phyloP scores from a whole-genome alignment of 1,139 yeast genomes.

The Casaregolazyma lundiana region DNA sequence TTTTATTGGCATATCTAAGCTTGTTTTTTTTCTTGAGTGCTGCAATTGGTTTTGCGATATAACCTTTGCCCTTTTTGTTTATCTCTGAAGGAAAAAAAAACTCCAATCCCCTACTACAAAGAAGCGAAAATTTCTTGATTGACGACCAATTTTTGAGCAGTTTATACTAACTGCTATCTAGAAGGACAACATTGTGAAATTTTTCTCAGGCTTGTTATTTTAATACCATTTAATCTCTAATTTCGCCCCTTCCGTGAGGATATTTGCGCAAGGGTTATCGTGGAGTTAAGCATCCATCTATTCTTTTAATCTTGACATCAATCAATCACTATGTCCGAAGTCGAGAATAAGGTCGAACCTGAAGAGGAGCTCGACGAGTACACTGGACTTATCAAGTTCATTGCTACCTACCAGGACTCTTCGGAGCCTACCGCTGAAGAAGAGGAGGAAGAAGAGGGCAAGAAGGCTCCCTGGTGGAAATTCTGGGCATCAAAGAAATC shows the following conservation, averaged over 20 bases:
- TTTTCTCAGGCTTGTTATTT: constrained; percentile 5
- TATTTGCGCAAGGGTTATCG: neutral
- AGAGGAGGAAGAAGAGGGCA: constrained; percentile 23
- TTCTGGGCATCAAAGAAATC: constrained; percentile 20
- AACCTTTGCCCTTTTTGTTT: too few species aligned
- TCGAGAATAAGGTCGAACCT: constrained; percentile 11
- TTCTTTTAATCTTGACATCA: constrained; percentile 1
- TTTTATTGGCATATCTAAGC: neutral
- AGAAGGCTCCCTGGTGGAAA: constrained; percentile 25
- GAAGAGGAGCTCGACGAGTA: constrained; percentile 29
- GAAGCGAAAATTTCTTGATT: too few species aligned
- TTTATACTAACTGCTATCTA: neutral
- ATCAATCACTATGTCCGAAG: constrained; percentile 11
- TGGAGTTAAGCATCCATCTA: neutral
- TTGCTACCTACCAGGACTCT: constrained; percentile 33
- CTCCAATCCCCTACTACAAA: too few species aligned
- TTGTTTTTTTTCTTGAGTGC: neutral
- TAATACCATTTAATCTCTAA: constrained; percentile 9
- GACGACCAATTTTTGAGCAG: too few species aligned
- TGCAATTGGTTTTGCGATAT: neutral
- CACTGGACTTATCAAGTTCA: constrained; percentile 34
- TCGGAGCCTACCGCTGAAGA: constrained; percentile 23
- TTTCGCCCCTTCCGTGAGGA: neutral
- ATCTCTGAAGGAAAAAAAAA: neutral
- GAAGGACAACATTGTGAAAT: constrained; percentile 8